A percentile compares a stretch with the other conserved stretches of the same genome.
Evolutionary conservation across 306 rosid genomes (phyloP).

Genomic region (Carpinus fangiana): DNA sequence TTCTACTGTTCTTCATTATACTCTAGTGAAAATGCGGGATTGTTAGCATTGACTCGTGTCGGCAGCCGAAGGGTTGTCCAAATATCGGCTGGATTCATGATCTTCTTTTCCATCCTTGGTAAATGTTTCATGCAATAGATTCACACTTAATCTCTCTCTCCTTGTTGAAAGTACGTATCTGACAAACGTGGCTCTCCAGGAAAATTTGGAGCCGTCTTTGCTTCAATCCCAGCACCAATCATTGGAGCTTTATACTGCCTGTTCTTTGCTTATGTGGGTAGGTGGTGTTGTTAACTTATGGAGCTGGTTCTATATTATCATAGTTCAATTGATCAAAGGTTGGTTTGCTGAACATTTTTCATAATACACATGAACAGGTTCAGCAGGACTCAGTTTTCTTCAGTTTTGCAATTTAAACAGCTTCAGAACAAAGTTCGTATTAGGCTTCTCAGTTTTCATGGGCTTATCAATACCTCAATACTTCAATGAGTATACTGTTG

Average conservation of each 20-base stretch:
- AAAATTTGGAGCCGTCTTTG: slow-evolving; percentile 95
- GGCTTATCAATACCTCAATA: slow-evolving; percentile 90
- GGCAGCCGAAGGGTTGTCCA: slow-evolving; percentile 98
- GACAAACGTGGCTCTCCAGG: slow-evolving; percentile 44
- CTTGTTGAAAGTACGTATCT: slow-evolving; percentile 1
- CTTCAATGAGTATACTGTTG: slow-evolving; percentile 87
- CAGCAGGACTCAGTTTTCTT: slow-evolving; percentile 82
- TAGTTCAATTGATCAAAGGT: slow-evolving; percentile 4
- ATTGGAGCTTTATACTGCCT: slow-evolving; percentile 85
- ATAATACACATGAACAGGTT: slow-evolving; percentile 53
- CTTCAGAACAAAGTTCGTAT: slow-evolving; percentile 69
- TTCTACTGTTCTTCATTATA: slow-evolving; percentile 12
- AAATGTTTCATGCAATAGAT: background rate
- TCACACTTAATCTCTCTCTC: background rate
- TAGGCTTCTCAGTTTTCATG: slow-evolving; percentile 91
- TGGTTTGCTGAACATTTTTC: background rate
- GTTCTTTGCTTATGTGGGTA: slow-evolving; percentile 97
- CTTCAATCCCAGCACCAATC: slow-evolving; percentile 93
- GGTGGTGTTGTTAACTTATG: slow-evolving; percentile 33
- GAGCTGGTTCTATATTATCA: background rate
- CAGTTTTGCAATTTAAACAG: slow-evolving; percentile 95
- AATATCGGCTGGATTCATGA: slow-evolving; percentile 94
- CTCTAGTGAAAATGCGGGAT: slow-evolving; percentile 85
- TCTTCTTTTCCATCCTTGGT: slow-evolving; percentile 94
- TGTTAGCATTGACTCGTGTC: slow-evolving; percentile 87